These are phyloP conservation scores for Geum urbanum DNA, from an alignment of 306 rosid genomes.

Conservation along the genomic window DNA sequence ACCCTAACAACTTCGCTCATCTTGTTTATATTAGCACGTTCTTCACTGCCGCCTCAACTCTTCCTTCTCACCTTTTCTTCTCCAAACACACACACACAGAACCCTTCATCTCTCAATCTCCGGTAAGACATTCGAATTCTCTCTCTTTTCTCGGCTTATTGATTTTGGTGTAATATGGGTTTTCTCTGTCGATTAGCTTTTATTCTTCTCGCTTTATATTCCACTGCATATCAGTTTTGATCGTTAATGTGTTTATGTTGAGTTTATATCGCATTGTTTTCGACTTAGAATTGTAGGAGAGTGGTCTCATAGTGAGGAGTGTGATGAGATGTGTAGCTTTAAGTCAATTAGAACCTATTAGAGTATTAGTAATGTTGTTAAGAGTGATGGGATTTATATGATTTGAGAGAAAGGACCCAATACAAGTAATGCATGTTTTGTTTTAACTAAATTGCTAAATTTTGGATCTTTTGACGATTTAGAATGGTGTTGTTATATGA, in stretches of 20 bases:
- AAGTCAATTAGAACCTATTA: background rate
- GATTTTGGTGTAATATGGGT: background rate
- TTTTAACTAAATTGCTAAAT: background rate
- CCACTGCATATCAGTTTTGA: background rate
- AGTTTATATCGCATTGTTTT: background rate
- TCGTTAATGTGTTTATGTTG: background rate
- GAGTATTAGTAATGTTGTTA: too few relatives aligned
- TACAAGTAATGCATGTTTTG: too few relatives aligned
- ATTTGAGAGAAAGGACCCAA: too few relatives aligned
- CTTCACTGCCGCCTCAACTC: background rate
- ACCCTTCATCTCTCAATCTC: constrained; percentile 1
- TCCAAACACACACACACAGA: background rate
- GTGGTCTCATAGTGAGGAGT: background rate
- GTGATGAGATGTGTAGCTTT: background rate
- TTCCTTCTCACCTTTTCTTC: background rate
- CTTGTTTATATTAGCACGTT: background rate
- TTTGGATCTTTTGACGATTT: background rate
- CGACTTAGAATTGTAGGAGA: background rate
- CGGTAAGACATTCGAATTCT: background rate
- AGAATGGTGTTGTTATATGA: background rate
- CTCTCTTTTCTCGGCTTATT: background rate
- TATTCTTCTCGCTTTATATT: background rate
- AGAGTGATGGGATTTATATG: too few relatives aligned
- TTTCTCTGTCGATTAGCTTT: background rate
- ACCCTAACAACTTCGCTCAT: background rate